Evolutionary conservation across 257 asterid genomes (phyloP), one percentile per base, ranked within the genome.

Genomic region (Parsonsia alboflavescens): DNA sequence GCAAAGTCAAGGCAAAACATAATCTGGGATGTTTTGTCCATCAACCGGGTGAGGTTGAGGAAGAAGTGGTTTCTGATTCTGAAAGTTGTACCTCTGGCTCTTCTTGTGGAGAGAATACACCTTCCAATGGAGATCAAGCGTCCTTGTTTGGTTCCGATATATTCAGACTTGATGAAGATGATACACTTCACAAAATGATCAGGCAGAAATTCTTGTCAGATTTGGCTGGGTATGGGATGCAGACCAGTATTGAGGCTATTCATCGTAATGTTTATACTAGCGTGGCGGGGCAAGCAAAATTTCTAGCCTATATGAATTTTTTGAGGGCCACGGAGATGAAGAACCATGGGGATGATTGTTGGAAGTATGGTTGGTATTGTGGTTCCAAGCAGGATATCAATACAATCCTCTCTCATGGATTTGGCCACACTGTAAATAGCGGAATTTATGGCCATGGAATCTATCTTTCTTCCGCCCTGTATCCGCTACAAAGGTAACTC

Each of bases 351-450:
- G 30, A 63, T 69, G 66, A 59, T 39, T 69, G 59, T 65, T 30
- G 52, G 72, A 79, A 57, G 52, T 41, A 75, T 54, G 83, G 74
- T 57, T 82, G 83, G 83, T 82, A 52, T 79, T 67, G 80, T n/a
- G 73, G 77, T 70, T 73, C 83, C 1, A 79, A 82, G 68, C 77
- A 76, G 19, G 77, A 82, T 50, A 76, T 79, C 36, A 28, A 0
- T 33, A 71, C 68, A n/a, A 72, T 79, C 48, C 36, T 82, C 22
- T 26, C 75, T 12, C 57, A 82, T 68, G 79, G 83, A 30, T 82
- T 82, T 68, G 68, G 76, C 24, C 70, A 70, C 45, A 28, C 45
- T 56, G 53, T 64, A 7, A 73, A 30, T 22, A 24, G 59, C 56
- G 80, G 75, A 49, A 36, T 56, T 52, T 81, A 73, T 56, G 79